A percentile compares a stretch with the other conserved stretches of the same genome.
phyloP scores from a whole-genome alignment of 2,329 filamentous ascomycete species.

The Phoma sp. region DNA sequence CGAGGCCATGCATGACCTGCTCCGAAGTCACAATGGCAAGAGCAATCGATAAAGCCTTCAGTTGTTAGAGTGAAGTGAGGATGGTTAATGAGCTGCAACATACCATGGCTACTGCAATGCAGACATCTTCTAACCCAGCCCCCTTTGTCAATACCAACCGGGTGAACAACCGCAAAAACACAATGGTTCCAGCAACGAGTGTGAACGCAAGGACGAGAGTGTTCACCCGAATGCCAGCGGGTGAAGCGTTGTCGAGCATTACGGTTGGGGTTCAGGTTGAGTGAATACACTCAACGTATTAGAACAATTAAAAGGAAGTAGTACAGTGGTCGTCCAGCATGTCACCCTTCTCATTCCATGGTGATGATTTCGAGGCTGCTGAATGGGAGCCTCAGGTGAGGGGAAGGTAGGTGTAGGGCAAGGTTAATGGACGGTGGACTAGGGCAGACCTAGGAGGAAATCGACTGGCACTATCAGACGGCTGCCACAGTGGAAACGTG shows the following conservation, averaged over 20 bases:
- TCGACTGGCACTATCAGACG: background rate
- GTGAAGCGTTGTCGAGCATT: constrained; percentile 28
- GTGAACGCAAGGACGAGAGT: constrained; percentile 43
- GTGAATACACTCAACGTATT: constrained; percentile 11
- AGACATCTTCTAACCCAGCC: constrained; percentile 40
- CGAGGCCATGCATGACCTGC: constrained; percentile 44
- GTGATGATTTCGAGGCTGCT: constrained; percentile 1
- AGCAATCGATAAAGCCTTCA: constrained; percentile 35
- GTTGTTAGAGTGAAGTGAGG: constrained; percentile 10
- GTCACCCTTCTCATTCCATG: constrained; percentile 18
- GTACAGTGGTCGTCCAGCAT: constrained; percentile 17
- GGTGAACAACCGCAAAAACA: constrained; percentile 44
- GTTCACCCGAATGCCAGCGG: constrained; percentile 42
- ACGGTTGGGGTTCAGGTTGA: constrained; percentile 2
- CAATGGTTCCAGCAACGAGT: constrained; percentile 37
- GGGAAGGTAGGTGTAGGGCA: constrained; percentile 6
- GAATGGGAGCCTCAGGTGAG: constrained; percentile 3
- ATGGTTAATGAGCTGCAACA: background rate
- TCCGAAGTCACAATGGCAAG: constrained; percentile 36
- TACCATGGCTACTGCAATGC: constrained; percentile 44
- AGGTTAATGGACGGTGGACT: constrained; percentile 3
- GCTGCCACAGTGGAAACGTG: constrained; percentile 7
- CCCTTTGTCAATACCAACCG: constrained; percentile 33
- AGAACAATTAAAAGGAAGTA: constrained; percentile 4
- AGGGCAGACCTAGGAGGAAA: constrained; percentile 11